Base-by-base conservation (phyloP, 106 monocot genomes). In the Agapanthus africanus region DNA sequence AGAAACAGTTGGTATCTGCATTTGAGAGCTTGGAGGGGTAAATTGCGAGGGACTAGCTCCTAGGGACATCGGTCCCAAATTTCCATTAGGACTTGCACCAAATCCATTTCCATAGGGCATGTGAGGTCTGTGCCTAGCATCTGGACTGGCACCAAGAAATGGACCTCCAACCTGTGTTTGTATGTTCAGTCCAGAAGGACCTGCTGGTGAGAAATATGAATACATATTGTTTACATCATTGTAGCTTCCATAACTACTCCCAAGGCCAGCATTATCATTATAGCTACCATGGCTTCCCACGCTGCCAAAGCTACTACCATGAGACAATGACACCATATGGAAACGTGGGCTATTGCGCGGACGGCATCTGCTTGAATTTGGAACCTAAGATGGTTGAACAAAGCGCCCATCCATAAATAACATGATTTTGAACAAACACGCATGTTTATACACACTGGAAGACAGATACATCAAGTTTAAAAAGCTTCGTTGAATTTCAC, bases 31-130 rank as follows among this genome's bases (percentile, higher is more conserved):
- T 52, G 90, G 94, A 65, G 95, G 88, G 33, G 91, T 89, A 79
- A 82, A 97, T 41, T 97, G 95, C 13, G 95, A 89, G 25, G 99
- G 99, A 73, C 99, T 99, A 37, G 71, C 93, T 56, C 99, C 99
- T 8, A 99, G 79, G 46, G 99, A 85, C 87, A 93, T 85, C 64
- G 89, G 81, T 31, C 85, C 82, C 50, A 93, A 69, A 78, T 69
- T 72, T 49, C 91, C 80, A 74, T 78, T 75, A 52, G 93, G 93
- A 68, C 93, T 85, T 65, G 73, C 35, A 18, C 90, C 85, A 77
- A 81, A 79, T 33, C 84, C 83, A 81, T 47, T 82, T 70, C 81
- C 85, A 81, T 93, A 70, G 63, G 83, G 67, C 22, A 80, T 72
- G 40, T 81, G 87, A 65, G 76, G 85, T 68, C 81, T 66, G 46